Evolutionary conservation across 768 basidiomycete species (phyloP).

Genomic region (Candolleomyces aberdarensis): DNA sequence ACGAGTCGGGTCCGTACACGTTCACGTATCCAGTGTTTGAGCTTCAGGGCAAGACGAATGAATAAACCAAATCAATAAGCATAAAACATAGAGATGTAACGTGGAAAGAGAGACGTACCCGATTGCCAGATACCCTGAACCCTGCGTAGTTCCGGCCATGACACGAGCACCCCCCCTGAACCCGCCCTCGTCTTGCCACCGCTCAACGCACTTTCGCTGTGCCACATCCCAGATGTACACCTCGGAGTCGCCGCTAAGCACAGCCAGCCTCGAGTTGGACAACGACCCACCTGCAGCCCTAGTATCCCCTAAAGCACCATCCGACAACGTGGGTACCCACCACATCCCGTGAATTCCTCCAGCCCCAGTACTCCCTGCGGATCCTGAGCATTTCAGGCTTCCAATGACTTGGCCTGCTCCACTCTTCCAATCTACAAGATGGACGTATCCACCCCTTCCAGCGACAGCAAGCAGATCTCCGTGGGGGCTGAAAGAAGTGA

Average conservation of each 20-base stretch:
- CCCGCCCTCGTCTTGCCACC: conserved; percentile 89
- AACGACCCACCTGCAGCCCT: conserved; percentile 22
- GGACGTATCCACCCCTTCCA: conserved; percentile 78
- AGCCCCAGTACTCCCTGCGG: conserved; percentile 42
- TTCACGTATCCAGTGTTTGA: conserved; percentile 92
- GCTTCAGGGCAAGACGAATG: conserved; percentile 42
- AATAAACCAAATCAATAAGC: no score
- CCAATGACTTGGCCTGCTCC: conserved; percentile 86
- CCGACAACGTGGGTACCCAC: conserved; percentile 53
- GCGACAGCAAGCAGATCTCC: conserved; percentile 62
- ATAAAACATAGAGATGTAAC: no score
- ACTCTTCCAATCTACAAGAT: conserved; percentile 87
- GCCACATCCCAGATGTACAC: conserved; percentile 93
- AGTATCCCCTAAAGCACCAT: conserved; percentile 19
- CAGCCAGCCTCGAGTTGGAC: conserved; percentile 48
- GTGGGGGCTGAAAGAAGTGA: conserved; percentile 63
- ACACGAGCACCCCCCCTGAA: conserved; percentile 50
- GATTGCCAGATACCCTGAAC: conserved; percentile 54
- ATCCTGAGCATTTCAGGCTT: conserved; percentile 62
- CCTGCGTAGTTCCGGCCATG: conserved; percentile 42
- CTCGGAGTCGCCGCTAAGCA: conserved; percentile 71
- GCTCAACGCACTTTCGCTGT: conserved; percentile 66
- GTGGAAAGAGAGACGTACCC: conserved; percentile 58
- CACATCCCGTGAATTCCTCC: conserved; percentile 68
- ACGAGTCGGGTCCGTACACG: conserved; percentile 67